Base-by-base conservation (phyloP, 2,329 filamentous ascomycete genomes). In the Claviceps purpurea region DNA sequence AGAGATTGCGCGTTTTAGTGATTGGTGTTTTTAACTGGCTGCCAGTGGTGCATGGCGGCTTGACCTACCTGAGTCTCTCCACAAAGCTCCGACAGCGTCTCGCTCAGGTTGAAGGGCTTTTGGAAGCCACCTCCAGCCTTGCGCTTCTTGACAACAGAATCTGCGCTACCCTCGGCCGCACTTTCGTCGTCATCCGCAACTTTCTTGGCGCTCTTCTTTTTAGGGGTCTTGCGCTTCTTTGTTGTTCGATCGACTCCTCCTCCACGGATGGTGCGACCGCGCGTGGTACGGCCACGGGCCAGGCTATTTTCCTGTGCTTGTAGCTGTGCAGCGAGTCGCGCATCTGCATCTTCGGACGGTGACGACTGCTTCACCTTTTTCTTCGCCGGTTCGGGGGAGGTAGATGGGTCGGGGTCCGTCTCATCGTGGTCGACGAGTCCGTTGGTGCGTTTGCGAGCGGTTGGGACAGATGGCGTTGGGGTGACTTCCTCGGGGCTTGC, bases 61-160 rank as follows among this genome's bases (percentile, higher is more conserved):
- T 11, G 13, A 50, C 76, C 57, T 70, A 85, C 82, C 69, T 78
- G 79, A 14, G 78, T 72, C 62, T 87, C 84, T 47, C 85, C 85
- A 52, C 85, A 78, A 20, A 93, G 71, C 53, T 82, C 81, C 1
- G 83, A 76, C 22, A 93, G 75, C 13, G 84, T 77, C 50, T 75
- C 73, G 59, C 85, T 89, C 47, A 93, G 78, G 54, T 79, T 79
- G 67, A 90, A 87, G 1, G 84, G 84, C 71, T 90, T 90, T 74
- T 96, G 89, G 64, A 98, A 98, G 3, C 90, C 93, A 39, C 90
- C 89, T 1, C 89, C 89, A 20, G 89, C 87, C 62, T 90, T 95
- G 59, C 86, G 82, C 71, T 87, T 85, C 60, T 79, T 77, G 11
- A 71, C 73, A 61, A 65, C 74, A 56, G 62, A 78, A 70, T 66